phyloP scores from a whole-genome alignment of 352 stramenopile species.

The Globisporangium megalacanthum region DNA sequence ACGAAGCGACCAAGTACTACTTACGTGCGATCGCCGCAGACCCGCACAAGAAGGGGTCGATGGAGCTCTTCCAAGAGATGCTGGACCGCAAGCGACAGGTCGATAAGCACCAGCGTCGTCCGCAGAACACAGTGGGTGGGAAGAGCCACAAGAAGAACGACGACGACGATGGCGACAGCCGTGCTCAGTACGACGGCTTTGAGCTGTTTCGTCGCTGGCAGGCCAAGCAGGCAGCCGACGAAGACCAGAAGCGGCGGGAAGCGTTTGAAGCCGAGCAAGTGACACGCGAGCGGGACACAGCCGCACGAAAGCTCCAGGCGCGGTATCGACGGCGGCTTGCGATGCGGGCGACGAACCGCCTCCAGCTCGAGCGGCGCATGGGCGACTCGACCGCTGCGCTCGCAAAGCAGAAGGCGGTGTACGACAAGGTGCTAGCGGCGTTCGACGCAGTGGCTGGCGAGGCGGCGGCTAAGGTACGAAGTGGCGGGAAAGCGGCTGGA shows the following conservation, averaged over 20 bases:
- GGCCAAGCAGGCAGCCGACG: slow-evolving; percentile 38
- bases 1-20: slow-evolving; percentile 57
- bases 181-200: slow-evolving; percentile 49
- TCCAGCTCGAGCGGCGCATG: slow-evolving; percentile 45
- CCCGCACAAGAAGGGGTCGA: slow-evolving; percentile 48
- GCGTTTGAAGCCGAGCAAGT: slow-evolving; percentile 28
- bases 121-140: neutral
- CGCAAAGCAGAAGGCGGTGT: slow-evolving; percentile 33
- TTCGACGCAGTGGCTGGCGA: slow-evolving; percentile 28
- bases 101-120: slow-evolving; percentile 17
- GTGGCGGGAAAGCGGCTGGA: neutral
- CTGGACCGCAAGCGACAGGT: slow-evolving; percentile 42
- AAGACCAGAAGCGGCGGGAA: slow-evolving; percentile 31
- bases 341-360: slow-evolving; percentile 38
- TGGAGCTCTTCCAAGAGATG: slow-evolving; percentile 80
- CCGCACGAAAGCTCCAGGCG: slow-evolving; percentile 59
- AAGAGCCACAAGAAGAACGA: slow-evolving; percentile 4
- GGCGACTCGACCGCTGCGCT: slow-evolving; percentile 41
- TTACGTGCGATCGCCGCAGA: slow-evolving; percentile 56
- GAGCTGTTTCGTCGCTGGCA: slow-evolving; percentile 72
- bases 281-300: slow-evolving; percentile 14
- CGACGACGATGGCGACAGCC: slow-evolving; percentile 27
- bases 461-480: slow-evolving; percentile 5
- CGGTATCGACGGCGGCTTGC: slow-evolving; percentile 54
- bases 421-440: slow-evolving; percentile 33